These are phyloP conservation scores for Pythium diclinum DNA, from an alignment of 352 stramenopile genomes.

Conservation along the genomic window DNA sequence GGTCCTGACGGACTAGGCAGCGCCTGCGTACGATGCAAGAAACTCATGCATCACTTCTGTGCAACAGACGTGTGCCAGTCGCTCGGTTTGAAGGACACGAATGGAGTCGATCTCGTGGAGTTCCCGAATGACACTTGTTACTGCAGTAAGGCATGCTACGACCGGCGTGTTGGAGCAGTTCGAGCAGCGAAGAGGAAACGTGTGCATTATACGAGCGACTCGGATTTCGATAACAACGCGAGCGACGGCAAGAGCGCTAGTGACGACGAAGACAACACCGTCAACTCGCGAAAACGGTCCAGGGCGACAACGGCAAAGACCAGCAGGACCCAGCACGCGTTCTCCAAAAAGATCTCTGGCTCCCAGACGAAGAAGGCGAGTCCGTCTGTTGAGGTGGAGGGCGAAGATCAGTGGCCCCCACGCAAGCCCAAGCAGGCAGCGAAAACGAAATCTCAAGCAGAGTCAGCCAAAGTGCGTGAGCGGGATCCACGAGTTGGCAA, in stretches of 20 bases:
- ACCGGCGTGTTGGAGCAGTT: not conserved
- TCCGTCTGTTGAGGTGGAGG: no score
- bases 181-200: constrained; percentile 6
- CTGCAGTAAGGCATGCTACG: constrained; percentile 11
- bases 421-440: not conserved
- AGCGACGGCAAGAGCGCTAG: not conserved
- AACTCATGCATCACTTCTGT: constrained; percentile 19
- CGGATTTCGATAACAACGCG: not conserved
- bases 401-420: not conserved
- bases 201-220: not conserved
- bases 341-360: not conserved
- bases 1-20: constrained; percentile 4
- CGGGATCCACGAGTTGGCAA: constrained; percentile 11
- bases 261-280: no score
- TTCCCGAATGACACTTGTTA: constrained; percentile 17
- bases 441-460: not conserved
- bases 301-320: no score
- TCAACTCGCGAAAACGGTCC: no score
- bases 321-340: no score
- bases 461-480: not conserved
- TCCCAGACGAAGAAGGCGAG: no score
- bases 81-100: constrained; percentile 5
- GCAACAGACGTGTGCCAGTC: constrained; percentile 8
- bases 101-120: constrained; percentile 1
- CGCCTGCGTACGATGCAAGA: not conserved